Conservation (phyloP, 352 stramenopile genomes). For the Globisporangium emineosum region DNA sequence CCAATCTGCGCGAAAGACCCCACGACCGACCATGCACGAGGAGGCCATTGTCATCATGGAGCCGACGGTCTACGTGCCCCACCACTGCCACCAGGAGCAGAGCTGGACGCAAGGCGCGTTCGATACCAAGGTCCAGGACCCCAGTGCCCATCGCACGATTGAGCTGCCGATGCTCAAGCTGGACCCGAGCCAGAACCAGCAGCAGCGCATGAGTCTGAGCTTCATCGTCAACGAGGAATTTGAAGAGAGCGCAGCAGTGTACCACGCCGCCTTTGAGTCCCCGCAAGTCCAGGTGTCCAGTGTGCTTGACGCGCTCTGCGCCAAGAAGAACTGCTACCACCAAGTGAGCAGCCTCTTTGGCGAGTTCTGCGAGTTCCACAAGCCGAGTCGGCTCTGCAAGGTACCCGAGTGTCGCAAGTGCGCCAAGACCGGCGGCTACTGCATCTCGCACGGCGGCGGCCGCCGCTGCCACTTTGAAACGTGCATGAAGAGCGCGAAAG, state of each 20-base stretch:
- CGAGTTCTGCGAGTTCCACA: constrained; percentile 62
- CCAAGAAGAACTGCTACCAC: constrained; percentile 67
- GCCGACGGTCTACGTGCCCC: not conserved
- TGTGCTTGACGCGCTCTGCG: constrained; percentile 30
- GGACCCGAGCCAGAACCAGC: constrained; percentile 8
- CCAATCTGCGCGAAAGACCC: constrained; percentile 7
- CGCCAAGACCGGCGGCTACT: constrained; percentile 75
- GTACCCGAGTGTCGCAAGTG: constrained; percentile 60
- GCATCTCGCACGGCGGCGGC: constrained; percentile 68
- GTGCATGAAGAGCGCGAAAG: constrained; percentile 74
- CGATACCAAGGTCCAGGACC: not conserved
- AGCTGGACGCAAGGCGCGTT: not conserved
- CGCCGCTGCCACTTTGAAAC: constrained; percentile 40
- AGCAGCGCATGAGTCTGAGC: constrained; percentile 51
- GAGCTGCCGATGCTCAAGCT: constrained; percentile 7
- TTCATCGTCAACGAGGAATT: constrained; percentile 49
- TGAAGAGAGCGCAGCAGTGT: not conserved
- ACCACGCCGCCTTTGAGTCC: not conserved
- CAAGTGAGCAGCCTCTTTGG: constrained; percentile 41
- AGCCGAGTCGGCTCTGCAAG: constrained; percentile 66
- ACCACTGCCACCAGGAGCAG: not conserved
- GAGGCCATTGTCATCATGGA: constrained; percentile 5
- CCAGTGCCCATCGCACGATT: not conserved
- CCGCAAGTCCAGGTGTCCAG: not conserved
- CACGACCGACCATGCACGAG: not conserved